Evolutionary conservation across 148 eudicot genomes (phyloP).

Genomic region (Rheum nobile): DNA sequence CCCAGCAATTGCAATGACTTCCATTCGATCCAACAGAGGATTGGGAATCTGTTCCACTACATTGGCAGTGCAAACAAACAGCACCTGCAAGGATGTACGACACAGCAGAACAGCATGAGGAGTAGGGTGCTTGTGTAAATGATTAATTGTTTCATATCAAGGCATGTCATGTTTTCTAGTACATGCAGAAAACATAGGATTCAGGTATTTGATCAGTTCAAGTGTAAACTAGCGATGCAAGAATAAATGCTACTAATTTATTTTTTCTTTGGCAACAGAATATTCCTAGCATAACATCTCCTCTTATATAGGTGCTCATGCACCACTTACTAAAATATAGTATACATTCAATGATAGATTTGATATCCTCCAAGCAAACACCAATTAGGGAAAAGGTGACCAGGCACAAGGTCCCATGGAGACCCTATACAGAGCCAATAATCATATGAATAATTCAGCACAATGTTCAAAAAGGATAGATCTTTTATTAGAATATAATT

Average conservation of each 20-base stretch:
- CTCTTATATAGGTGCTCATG: not conserved
- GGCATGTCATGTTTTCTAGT: not conserved
- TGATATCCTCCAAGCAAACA: not conserved
- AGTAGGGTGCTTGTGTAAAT: not conserved
- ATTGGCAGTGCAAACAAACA: slow-evolving; percentile 97
- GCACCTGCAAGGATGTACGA: slow-evolving; percentile 48
- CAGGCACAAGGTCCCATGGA: not conserved
- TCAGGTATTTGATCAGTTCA: not conserved
- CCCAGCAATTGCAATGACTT: slow-evolving; percentile 91
- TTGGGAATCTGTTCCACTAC: slow-evolving; percentile 78
- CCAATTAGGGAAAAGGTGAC: not conserved
- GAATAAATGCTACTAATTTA: not conserved
- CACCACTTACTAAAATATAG: not conserved
- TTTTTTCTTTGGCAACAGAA: not conserved
- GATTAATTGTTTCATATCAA: not conserved
- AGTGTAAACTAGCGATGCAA: not conserved
- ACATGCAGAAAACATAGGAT: not conserved
- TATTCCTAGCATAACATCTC: not conserved
- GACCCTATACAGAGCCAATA: not conserved
- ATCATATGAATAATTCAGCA: not conserved
- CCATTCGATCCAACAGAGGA: slow-evolving; percentile 98
- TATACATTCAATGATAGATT: not conserved
- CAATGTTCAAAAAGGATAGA: not conserved
- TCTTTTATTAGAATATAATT: not conserved
- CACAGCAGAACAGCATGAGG: not conserved